These are phyloP conservation scores for Albugo candida DNA, from an alignment of 352 stramenopile species.

Conservation along the genomic window DNA sequence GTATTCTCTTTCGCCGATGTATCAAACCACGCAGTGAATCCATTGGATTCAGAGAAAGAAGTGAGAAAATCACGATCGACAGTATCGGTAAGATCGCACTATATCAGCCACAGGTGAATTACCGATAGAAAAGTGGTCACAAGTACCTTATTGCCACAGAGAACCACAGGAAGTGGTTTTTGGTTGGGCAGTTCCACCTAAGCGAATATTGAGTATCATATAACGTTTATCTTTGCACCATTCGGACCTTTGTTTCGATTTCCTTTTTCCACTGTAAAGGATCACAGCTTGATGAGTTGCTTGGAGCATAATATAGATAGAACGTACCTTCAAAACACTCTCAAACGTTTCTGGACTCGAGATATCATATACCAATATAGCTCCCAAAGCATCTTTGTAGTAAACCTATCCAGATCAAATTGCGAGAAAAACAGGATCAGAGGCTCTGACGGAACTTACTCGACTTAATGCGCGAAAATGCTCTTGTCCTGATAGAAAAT, in stretches of 20 bases:
- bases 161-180: conserved; percentile 77
- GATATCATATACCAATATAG: conserved; percentile 85
- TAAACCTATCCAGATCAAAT: conserved; percentile 39
- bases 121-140: neutral
- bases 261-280: conserved; percentile 77
- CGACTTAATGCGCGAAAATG: conserved; percentile 86
- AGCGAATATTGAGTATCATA: neutral
- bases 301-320: neutral
- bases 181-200: conserved; percentile 78
- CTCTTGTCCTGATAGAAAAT: conserved; percentile 43
- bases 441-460: conserved; percentile 11
- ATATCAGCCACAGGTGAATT: conserved; percentile 20
- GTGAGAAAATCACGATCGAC: conserved; percentile 63
- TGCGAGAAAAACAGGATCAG: neutral
- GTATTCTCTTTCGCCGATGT: conserved; percentile 86
- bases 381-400: conserved; percentile 84
- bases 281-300: neutral
- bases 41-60: conserved; percentile 77
- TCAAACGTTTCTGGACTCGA: conserved; percentile 82
- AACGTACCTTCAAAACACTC: conserved; percentile 57
- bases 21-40: conserved; percentile 84
- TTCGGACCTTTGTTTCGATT: conserved; percentile 76
- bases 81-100: conserved; percentile 38
- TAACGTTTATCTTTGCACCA: neutral
- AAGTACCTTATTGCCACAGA: conserved; percentile 84